Base-by-base conservation (phyloP, 2,329 filamentous ascomycete genomes). In the Aspergillus tamarii region DNA sequence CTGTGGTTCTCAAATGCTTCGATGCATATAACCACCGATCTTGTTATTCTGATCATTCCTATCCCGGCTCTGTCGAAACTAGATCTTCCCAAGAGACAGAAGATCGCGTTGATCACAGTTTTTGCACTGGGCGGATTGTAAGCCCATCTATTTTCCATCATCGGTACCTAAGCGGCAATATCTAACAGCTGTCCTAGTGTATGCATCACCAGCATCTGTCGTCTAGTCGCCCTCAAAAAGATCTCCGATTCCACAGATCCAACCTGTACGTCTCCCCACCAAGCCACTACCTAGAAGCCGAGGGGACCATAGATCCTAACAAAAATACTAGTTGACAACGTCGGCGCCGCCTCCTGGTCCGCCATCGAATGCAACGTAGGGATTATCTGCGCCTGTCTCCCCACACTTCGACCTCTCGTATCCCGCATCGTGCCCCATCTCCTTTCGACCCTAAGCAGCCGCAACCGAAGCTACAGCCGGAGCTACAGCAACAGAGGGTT, bases 1-100 rank as follows among this genome's bases (percentile, higher is more conserved):
- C 75, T 84, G 43, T 83, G 81, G 81, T 74, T 78, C 62, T 80
- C 78, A 2, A 82, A 81, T 39, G 80, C 81, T 0, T 73, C 72
- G 14, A 75, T 82, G 69, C 78, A 82, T 60, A 83, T 83, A 26
- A 63, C 74, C 5, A 79, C 82, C 4, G 82, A 84, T 63, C 66
- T 84, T 21, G 71, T 74, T 1, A 77, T 83, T 16, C 67, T 84
- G 7, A 57, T 79, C n/a, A 74, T 84, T 32, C 82, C 82, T 0
- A 77, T 84, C 45, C 81, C 80, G 3, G 77, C 79, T 8, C 72
- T 83, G 21, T 66, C 72, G 4, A 68, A 72, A 3, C 73, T 84
- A 9, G 75, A 78, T 30, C 69, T 84, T 3, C 81, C 82, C 0
- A 70, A 66, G 34, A 79, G 71, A 59, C 81, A 84, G 65, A 83